A percentile compares a stretch with the other conserved stretches of the same genome.
These are phyloP conservation scores for Pseudocercospora cruenta DNA, from an alignment of 2,329 filamentous ascomycete genomes.

Conservation along the genomic window DNA sequence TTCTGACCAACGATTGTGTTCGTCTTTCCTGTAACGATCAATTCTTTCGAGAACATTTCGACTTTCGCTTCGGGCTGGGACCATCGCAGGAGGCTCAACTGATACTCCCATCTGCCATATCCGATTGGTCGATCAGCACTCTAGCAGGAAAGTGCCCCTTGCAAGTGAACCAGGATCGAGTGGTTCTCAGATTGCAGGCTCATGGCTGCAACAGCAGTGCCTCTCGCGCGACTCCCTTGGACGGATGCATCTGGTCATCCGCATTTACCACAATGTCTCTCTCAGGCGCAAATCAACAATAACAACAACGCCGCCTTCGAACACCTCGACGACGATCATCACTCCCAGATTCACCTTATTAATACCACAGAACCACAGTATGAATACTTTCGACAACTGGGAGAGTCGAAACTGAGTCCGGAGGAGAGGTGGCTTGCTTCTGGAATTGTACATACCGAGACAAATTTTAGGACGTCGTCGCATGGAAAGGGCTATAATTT, in stretches of 20 bases:
- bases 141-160: background rate
- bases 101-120: background rate
- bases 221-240: conserved; percentile 8
- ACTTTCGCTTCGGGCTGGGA: background rate
- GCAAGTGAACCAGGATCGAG: conserved; percentile 5
- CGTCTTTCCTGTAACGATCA: background rate
- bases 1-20: background rate
- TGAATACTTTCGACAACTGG: background rate
- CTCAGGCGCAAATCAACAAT: background rate
- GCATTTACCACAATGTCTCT: conserved; percentile 1
- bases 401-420: conserved; percentile 6
- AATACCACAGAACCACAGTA: conserved; percentile 2
- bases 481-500: conserved; percentile 14
- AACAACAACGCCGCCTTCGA: conserved; percentile 3
- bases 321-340: background rate
- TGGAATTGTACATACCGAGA: conserved; percentile 11
- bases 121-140: background rate
- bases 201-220: background rate
- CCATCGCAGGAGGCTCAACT: background rate
- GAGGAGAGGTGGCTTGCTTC: conserved; percentile 7
- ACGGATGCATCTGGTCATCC: background rate
- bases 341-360: conserved; percentile 9
- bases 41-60: conserved; percentile 3
- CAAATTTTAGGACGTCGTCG: conserved; percentile 21
- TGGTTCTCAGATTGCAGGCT: conserved; percentile 1